Percentiles rank a stretch among this genome's conserved stretches.
Evolutionary conservation across 768 basidiomycete genomes (phyloP).

Genomic region (Tricholoma hemisulphureum): DNA sequence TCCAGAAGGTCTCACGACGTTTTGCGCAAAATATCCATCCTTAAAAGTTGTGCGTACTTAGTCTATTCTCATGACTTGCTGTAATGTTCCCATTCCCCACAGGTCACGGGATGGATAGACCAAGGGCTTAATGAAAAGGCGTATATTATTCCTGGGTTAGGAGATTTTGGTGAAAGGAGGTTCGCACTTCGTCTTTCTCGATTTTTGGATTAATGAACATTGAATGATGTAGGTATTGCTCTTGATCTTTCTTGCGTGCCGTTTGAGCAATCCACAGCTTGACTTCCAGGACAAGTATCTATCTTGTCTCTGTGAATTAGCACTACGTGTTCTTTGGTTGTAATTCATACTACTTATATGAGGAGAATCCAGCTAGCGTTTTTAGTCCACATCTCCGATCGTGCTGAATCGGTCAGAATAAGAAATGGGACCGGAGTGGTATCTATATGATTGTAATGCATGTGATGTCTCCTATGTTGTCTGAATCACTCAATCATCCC

Average conservation of each 20-base stretch:
- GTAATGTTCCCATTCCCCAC: background rate
- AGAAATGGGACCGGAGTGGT: too few species aligned
- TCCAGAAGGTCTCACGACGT: conserved; percentile 83
- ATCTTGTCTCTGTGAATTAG: too few species aligned
- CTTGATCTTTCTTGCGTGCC: background rate
- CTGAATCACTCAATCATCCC: too few species aligned
- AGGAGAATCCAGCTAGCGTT: too few species aligned
- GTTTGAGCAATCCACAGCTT: background rate
- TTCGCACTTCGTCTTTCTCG: conserved; percentile 19
- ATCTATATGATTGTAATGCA: too few species aligned
- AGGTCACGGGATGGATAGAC: conserved; percentile 97
- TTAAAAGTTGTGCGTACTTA: conserved; percentile 68
- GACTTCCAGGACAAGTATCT: too few species aligned
- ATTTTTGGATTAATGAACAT: background rate
- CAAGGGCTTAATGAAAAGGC: conserved; percentile 87
- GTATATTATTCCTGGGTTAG: conserved; percentile 91
- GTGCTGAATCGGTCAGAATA: too few species aligned
- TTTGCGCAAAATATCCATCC: conserved; percentile 72
- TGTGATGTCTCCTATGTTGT: background rate
- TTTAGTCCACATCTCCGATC: too few species aligned
- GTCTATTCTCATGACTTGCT: background rate
- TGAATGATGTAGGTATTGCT: conserved; percentile 1
- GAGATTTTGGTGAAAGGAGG: conserved; percentile 96
- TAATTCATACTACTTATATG: too few species aligned
- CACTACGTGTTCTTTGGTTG: too few species aligned